Base-by-base conservation (phyloP, 208 protist genomes). In the Porcisia deanei region DNA sequence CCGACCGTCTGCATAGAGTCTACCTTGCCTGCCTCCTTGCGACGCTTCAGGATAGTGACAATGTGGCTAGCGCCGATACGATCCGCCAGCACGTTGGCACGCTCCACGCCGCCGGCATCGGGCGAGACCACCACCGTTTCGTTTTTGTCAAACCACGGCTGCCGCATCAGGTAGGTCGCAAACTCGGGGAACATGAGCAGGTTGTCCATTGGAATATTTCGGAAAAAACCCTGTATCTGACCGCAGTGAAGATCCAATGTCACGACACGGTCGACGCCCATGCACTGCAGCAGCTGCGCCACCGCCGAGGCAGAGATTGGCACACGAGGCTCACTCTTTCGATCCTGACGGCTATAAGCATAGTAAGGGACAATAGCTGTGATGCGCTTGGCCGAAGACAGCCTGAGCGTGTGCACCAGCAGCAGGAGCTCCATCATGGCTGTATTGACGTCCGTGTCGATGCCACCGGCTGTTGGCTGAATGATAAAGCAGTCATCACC, bases 361-460 rank as follows among this genome's bases (percentile, higher is more conserved):
- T 98, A 99, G 87, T 99, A 99, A 34, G 98, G 98, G 71, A 99
- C 95, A 55, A 99, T 97, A 14, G 96, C 95, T 6, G 96, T 99
- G 71, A 99, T 99, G 71, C 96, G 88, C 75, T 94, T 90, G n/a
- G 94, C 95, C 37, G 93, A 97, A 3, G 96, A 94, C 39, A 97
- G 81, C 84, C 92, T 93, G 57, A 96, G 82, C 47, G 94, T 97
- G 84, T 97, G 94, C 64, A 97, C 90, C 57, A 97, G 84, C 58
- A 97, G 80, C 37, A 97, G 83, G 22, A 97, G 85, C 86, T 97
- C 92, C 94, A 97, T 97, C 89, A 97, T 91, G 58, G 91, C 85
- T 0, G 92, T 96, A 81, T 97, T 97, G 55, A 97, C 81, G 64
- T 96, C 91, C 16, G 89, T 91, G 47, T 85, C 73, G 16, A 73